phyloP scores from a whole-genome alignment of 306 rosid species.

The Vigna hirtella region DNA sequence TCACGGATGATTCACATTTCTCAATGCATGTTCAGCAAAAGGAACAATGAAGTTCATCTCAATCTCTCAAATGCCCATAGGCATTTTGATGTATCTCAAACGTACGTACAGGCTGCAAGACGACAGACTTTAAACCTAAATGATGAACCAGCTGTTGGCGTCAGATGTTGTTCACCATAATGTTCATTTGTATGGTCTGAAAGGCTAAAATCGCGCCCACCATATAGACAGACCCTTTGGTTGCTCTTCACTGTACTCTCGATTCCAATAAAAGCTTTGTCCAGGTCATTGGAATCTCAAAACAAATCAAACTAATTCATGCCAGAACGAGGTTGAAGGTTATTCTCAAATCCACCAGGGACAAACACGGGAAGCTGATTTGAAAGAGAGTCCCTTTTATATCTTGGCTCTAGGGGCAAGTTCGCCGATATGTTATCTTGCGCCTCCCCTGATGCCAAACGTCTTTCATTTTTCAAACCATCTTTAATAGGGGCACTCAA shows the following conservation, averaged over 20 bases:
- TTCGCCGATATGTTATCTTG: conserved; percentile 61
- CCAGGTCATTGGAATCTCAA: conserved; percentile 48
- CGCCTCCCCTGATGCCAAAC: conserved; percentile 53
- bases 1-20: conserved; percentile 35
- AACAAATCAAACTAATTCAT: conserved; percentile 51
- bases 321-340: conserved; percentile 64
- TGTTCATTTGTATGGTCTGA: conserved; percentile 25
- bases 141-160: conserved; percentile 40
- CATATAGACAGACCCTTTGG: conserved; percentile 17
- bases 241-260: conserved; percentile 31
- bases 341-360: conserved; percentile 72
- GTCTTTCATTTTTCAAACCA: conserved; percentile 65
- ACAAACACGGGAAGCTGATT: conserved; percentile 96
- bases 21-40: conserved; percentile 41
- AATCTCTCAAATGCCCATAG: conserved; percentile 13
- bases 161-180: conserved; percentile 36
- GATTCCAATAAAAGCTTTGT: conserved; percentile 39
- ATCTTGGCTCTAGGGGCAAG: conserved; percentile 75
- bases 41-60: conserved; percentile 35
- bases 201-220: conserved; percentile 34
- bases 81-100: conserved; percentile 37
- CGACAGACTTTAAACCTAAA: conserved; percentile 36
- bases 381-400: conserved; percentile 78
- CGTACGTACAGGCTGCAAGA: conserved; percentile 44
- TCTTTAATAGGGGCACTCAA: conserved; percentile 77